Base-by-base conservation (phyloP, 1,284 basidiomycete species). In the Ganoderma meredithae region DNA sequence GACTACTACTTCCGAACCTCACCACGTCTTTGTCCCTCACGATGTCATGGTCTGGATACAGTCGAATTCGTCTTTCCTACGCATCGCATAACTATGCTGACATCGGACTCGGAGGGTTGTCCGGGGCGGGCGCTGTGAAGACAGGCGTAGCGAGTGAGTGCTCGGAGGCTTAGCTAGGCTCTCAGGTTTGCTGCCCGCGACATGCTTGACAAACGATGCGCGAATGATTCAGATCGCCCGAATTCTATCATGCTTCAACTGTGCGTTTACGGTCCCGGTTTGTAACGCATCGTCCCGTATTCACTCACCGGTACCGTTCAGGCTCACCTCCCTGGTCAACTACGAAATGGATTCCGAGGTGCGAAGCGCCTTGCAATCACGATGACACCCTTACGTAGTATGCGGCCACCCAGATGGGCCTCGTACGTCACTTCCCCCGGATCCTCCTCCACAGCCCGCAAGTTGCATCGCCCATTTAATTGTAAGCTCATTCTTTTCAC, bases 161-260 rank as follows among this genome's bases (percentile, higher is more conserved):
- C n/a, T n/a, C n/a, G n/a, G n/a, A n/a, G n/a, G n/a, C n/a, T n/a
- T n/a, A n/a, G n/a, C n/a, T n/a, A n/a, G n/a, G n/a, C n/a, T n/a
- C n/a, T n/a, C n/a, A n/a, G n/a, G n/a, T n/a, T n/a, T n/a, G n/a
- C n/a, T n/a, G 88, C 88, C 7, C 76, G 80, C 64, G 88, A 90
- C 59, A 83, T 92, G 77, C 82, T 92, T 53, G 89, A 91, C 75
- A 90, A 88, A 77, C 88, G 89, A 71, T 87, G 87, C 60, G 79
- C 85, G 10, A 86, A 87, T 52, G 92, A 91, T 76, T 91, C 91
- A 4, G 88, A 91, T 73, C 85, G 91, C 19, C 90, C 91, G 10
- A 55, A 60, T 17, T 72, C 71, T 3, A 66, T 68, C 12, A 72
- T 72, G 71, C 63, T 72, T 13, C 58, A 68, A 3, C 25, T 68